These are phyloP conservation scores for Aquilaria yunnanensis DNA, from an alignment of 345 rosid genomes.

Conservation along the genomic window DNA sequence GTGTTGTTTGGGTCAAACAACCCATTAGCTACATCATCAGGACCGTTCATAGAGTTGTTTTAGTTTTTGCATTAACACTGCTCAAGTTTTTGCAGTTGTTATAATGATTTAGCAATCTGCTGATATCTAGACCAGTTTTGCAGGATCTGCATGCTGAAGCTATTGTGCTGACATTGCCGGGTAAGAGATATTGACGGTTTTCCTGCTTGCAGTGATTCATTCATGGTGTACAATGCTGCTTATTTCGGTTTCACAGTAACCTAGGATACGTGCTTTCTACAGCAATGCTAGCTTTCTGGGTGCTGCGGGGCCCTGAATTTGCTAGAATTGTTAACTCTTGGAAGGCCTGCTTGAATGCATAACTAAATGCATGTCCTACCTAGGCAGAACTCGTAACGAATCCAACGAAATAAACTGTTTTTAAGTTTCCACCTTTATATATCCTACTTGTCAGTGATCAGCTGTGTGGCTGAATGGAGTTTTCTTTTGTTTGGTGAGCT, in stretches of 20 bases:
- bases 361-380: too few relatives aligned
- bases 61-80: too few relatives aligned
- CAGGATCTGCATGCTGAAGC: slow-evolving; percentile 94
- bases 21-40: too few relatives aligned
- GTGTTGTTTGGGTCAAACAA: too few relatives aligned
- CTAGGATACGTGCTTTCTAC: not conserved
- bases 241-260: not conserved
- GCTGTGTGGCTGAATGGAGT: not conserved
- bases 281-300: slow-evolving; percentile 2
- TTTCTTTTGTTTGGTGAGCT: not conserved
- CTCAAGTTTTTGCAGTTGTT: too few relatives aligned
- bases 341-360: slow-evolving; percentile 61
- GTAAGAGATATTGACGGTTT: slow-evolving; percentile 95
- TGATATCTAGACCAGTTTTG: slow-evolving; percentile 5
- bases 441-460: not conserved
- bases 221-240: slow-evolving; percentile 48
- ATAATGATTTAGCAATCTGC: too few relatives aligned
- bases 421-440: slow-evolving; percentile 13
- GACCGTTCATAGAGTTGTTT: too few relatives aligned
- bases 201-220: slow-evolving; percentile 96
- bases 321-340: slow-evolving; percentile 89
- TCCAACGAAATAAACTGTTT: slow-evolving; percentile 7
- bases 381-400: slow-evolving; percentile 2
- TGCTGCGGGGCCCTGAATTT: slow-evolving; percentile 87
- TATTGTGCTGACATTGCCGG: slow-evolving; percentile 88